Conservation (phyloP, 2,329 filamentous ascomycete genomes). For the Waltergamsia citrina region DNA sequence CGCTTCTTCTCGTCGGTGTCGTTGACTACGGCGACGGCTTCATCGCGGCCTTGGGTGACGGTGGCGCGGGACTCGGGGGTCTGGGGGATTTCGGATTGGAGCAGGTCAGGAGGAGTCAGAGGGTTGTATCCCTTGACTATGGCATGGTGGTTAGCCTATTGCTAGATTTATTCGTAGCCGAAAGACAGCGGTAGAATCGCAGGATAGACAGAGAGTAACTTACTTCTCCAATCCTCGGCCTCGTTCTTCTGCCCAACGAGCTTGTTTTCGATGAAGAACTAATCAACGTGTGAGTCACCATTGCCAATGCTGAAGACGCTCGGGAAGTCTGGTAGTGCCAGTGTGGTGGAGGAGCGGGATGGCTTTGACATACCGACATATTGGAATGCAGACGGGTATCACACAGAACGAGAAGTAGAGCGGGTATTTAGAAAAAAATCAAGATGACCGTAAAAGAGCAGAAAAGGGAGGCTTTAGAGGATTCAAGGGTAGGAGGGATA, state of each 20-base stretch:
- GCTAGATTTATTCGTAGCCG: too few relatives aligned
- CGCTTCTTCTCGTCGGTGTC: slow-evolving; percentile 52
- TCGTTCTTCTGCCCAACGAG: slow-evolving; percentile 66
- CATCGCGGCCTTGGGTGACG: slow-evolving; percentile 51
- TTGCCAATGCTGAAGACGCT: slow-evolving; percentile 8
- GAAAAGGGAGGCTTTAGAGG: too few relatives aligned
- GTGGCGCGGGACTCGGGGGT: slow-evolving; percentile 47
- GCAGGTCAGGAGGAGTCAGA: slow-evolving; percentile 83
- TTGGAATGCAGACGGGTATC: too few relatives aligned
- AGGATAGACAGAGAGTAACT: slow-evolving; percentile 16
- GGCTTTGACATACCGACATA: too few relatives aligned
- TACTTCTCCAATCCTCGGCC: slow-evolving; percentile 79
- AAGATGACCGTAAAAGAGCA: background rate
- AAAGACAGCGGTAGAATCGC: slow-evolving; percentile 1
- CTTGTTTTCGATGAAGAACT: slow-evolving; percentile 70
- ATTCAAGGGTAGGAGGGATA: too few relatives aligned
- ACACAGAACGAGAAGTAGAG: too few relatives aligned
- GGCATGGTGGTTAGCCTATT: slow-evolving; percentile 9
- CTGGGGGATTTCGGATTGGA: slow-evolving; percentile 82
- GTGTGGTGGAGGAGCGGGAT: slow-evolving; percentile 1
- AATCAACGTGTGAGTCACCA: slow-evolving; percentile 4
- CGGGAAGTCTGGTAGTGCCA: slow-evolving; percentile 13
- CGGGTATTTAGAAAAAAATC: too few relatives aligned
- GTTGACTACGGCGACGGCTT: slow-evolving; percentile 60
- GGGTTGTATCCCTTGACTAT: slow-evolving; percentile 84